Percentiles rank a stretch among this genome's conserved stretches.
Evolutionary conservation across 2,329 filamentous ascomycete genomes (phyloP).

Genomic region (Nothopassalora personata): DNA sequence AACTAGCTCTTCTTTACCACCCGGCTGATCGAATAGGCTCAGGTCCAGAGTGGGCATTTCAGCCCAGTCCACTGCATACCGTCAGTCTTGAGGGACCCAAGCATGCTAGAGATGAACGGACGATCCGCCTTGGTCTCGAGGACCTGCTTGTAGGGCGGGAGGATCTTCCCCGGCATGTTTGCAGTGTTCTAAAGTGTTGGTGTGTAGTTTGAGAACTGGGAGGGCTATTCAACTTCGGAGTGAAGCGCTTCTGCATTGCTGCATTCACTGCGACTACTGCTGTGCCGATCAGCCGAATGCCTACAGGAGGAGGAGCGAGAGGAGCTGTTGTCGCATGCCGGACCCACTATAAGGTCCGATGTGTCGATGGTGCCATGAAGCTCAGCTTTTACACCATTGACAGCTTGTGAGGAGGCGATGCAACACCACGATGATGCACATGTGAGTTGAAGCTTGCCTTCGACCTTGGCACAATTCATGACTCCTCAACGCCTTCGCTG

Average conservation of each 20-base stretch:
- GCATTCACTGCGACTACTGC: neutral
- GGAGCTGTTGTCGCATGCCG: constrained; percentile 3
- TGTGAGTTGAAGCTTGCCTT: neutral
- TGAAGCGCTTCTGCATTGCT: neutral
- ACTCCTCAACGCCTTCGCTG: neutral
- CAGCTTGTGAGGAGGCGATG: neutral
- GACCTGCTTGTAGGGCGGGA: constrained; percentile 27
- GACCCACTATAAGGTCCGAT: constrained; percentile 11
- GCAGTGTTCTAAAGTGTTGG: neutral
- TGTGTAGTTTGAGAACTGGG: neutral
- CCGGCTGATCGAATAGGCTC: constrained; percentile 48
- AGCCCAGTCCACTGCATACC: constrained; percentile 39
- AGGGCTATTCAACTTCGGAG: neutral
- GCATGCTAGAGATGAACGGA: neutral
- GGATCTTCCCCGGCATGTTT: constrained; percentile 18
- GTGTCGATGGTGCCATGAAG: constrained; percentile 19
- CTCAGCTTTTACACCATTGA: constrained; percentile 20
- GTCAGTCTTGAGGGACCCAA: neutral
- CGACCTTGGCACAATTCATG: neutral
- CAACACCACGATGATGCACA: neutral
- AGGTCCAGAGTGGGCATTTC: constrained; percentile 56
- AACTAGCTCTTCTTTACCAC: constrained; percentile 49
- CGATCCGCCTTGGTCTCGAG: constrained; percentile 30
- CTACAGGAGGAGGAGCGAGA: neutral
- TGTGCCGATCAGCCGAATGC: constrained; percentile 14